phyloP scores from a whole-genome alignment of 2,329 filamentous ascomycete species.

The Fusarium dlaminii region DNA sequence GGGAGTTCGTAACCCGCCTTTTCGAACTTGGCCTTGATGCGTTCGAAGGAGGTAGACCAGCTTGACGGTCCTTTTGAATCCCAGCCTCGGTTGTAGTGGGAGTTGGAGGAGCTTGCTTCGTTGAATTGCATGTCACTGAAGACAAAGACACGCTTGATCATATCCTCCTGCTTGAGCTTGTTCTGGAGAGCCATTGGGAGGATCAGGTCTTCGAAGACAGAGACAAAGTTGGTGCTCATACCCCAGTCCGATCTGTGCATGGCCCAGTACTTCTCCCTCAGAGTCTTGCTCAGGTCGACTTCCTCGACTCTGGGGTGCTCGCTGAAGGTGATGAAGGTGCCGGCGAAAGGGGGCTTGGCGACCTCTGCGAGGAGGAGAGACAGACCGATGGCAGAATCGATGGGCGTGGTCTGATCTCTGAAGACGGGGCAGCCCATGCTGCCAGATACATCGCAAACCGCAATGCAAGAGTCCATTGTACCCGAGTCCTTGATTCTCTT shows the following conservation, averaged over 20 bases:
- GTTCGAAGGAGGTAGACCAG: conserved; percentile 60
- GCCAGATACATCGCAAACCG: conserved; percentile 66
- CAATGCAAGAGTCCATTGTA: conserved; percentile 61
- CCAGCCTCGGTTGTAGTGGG: neutral
- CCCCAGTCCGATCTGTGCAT: conserved; percentile 50
- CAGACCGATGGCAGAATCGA: conserved; percentile 65
- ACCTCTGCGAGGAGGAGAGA: conserved; percentile 65
- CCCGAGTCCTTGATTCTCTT: conserved; percentile 66
- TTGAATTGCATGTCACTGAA: conserved; percentile 72
- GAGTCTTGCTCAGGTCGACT: conserved; percentile 49
- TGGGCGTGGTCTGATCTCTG: conserved; percentile 57
- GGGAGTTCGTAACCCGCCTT: conserved; percentile 66
- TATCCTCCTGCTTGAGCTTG: conserved; percentile 62
- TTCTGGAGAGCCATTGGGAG: conserved; percentile 63
- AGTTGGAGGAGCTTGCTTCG: conserved; percentile 32
- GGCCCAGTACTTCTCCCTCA: conserved; percentile 54
- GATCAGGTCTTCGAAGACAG: conserved; percentile 64
- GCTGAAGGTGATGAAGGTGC: conserved; percentile 65
- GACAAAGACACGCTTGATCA: conserved; percentile 69
- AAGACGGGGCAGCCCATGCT: conserved; percentile 58
- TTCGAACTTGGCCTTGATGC: conserved; percentile 56
- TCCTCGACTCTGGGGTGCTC: conserved; percentile 50
- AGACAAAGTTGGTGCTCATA: conserved; percentile 61
- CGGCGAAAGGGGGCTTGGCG: conserved; percentile 61
- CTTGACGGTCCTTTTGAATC: neutral